A percentile compares a stretch with the other conserved stretches of the same genome.
These are phyloP conservation scores for Teunomyces panamensis DNA, from an alignment of 805 yeast genomes.

Conservation along the genomic window DNA sequence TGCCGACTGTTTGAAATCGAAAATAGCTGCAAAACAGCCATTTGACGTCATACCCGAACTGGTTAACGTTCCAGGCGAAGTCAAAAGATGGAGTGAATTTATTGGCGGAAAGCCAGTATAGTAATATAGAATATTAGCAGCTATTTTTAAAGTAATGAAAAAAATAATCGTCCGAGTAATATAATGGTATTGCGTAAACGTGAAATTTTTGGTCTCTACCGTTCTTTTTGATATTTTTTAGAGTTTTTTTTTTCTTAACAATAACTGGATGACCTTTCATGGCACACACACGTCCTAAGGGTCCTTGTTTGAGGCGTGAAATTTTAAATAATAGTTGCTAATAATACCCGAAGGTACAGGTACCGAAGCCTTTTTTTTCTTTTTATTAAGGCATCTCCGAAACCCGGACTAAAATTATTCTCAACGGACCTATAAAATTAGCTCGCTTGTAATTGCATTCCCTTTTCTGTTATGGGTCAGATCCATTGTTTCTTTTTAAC, in stretches of 20 bases:
- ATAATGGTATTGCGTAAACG: neutral
- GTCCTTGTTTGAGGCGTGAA: neutral
- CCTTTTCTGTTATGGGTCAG: neutral
- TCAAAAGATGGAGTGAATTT: conserved; percentile 94
- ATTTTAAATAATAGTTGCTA: neutral
- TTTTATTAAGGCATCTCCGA: neutral
- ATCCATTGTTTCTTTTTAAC: neutral
- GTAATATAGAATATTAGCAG: neutral
- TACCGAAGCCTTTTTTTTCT: neutral
- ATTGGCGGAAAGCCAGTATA: conserved; percentile 89
- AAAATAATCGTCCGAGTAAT: neutral
- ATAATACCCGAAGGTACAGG: neutral
- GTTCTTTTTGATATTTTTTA: too few relatives aligned
- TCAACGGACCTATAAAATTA: neutral
- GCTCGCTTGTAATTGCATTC: neutral
- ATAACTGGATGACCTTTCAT: too few relatives aligned
- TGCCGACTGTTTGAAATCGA: conserved; percentile 74
- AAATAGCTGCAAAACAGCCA: conserved; percentile 55
- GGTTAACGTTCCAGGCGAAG: conserved; percentile 77
- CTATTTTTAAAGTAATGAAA: neutral
- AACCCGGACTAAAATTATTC: neutral
- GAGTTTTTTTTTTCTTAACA: too few relatives aligned
- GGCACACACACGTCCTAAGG: neutral
- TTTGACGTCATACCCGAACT: conserved; percentile 39
- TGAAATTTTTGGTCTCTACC: too few relatives aligned